Percentiles rank a stretch among this genome's conserved stretches.
Conservation (phyloP, 2,329 filamentous ascomycete species). For the Nothophaeocryptopus gaeumannii region DNA sequence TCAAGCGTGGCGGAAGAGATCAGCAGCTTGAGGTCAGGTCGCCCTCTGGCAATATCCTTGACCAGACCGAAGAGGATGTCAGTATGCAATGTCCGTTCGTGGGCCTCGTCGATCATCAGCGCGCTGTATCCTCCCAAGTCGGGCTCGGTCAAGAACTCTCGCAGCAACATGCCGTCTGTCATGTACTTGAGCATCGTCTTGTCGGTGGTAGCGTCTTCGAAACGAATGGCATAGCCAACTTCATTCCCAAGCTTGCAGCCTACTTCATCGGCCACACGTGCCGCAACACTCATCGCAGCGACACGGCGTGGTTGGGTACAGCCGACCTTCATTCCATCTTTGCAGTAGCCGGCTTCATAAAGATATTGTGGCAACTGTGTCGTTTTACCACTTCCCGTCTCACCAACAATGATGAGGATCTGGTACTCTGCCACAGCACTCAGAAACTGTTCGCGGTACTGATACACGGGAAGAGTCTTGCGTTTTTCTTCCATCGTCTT, state of each 20-base stretch:
- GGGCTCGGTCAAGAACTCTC: constrained; percentile 86
- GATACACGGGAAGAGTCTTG: constrained; percentile 85
- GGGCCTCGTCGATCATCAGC: constrained; percentile 95
- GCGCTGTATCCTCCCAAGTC: constrained; percentile 78
- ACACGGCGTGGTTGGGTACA: constrained; percentile 95
- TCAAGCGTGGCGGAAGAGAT: constrained; percentile 96
- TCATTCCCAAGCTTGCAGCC: constrained; percentile 85
- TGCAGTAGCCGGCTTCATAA: constrained; percentile 85
- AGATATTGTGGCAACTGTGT: constrained; percentile 94
- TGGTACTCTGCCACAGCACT: constrained; percentile 84
- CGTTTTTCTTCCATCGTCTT: constrained; percentile 86
- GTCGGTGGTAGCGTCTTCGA: constrained; percentile 86
- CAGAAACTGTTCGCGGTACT: constrained; percentile 80
- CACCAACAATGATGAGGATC: constrained; percentile 85
- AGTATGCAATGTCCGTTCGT: constrained; percentile 87
- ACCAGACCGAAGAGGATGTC: constrained; percentile 85
- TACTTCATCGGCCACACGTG: constrained; percentile 91
- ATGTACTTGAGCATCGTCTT: constrained; percentile 93
- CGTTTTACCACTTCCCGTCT: constrained; percentile 93
- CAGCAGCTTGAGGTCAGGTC: constrained; percentile 82
- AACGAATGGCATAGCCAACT: constrained; percentile 91
- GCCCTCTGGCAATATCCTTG: constrained; percentile 79
- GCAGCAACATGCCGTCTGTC: constrained; percentile 92
- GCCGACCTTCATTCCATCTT: constrained; percentile 77
- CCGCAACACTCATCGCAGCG: constrained; percentile 95